A percentile compares a stretch with the other conserved stretches of the same genome.
These are phyloP conservation scores for Mikania micrantha DNA, from an alignment of 129 eudicot species.

Conservation along the genomic window DNA sequence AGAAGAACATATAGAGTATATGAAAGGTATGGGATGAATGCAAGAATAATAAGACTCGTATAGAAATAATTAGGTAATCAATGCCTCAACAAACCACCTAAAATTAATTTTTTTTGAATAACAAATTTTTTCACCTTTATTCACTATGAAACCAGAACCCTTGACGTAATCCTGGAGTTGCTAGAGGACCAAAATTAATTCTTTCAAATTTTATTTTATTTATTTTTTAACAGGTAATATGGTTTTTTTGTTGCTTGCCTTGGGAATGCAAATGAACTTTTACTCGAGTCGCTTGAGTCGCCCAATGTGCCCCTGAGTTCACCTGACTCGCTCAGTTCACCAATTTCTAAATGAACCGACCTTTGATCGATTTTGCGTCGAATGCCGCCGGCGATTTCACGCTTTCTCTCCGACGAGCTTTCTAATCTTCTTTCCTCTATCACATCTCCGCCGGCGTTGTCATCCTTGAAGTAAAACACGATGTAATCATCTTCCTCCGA, in stretches of 20 bases:
- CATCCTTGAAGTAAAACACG: conserved; percentile 64
- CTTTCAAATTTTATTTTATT: too few relatives aligned
- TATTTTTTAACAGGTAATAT: too few relatives aligned
- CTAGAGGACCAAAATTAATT: too few relatives aligned
- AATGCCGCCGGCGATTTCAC: background rate
- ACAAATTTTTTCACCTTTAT: too few relatives aligned
- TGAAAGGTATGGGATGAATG: too few relatives aligned
- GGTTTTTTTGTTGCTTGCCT: conserved; percentile 28
- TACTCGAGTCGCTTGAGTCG: conserved; percentile 52
- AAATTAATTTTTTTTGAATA: too few relatives aligned
- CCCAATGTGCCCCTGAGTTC: conserved; percentile 23
- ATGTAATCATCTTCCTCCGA: conserved; percentile 68
- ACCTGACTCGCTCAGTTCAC: conserved; percentile 13
- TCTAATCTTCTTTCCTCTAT: conserved; percentile 23
- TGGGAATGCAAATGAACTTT: conserved; percentile 72
- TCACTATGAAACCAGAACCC: too few relatives aligned
- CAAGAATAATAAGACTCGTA: too few relatives aligned
- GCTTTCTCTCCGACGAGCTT: conserved; percentile 7
- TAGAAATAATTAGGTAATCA: too few relatives aligned
- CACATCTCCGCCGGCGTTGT: conserved; percentile 35
- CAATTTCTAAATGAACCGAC: conserved; percentile 1
- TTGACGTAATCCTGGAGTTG: too few relatives aligned
- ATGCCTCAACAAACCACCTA: too few relatives aligned
- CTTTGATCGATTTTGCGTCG: background rate
- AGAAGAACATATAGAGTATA: too few relatives aligned